phyloP scores from a whole-genome alignment of 495 filamentous ascomycete species.

The Neurospora terricola region DNA sequence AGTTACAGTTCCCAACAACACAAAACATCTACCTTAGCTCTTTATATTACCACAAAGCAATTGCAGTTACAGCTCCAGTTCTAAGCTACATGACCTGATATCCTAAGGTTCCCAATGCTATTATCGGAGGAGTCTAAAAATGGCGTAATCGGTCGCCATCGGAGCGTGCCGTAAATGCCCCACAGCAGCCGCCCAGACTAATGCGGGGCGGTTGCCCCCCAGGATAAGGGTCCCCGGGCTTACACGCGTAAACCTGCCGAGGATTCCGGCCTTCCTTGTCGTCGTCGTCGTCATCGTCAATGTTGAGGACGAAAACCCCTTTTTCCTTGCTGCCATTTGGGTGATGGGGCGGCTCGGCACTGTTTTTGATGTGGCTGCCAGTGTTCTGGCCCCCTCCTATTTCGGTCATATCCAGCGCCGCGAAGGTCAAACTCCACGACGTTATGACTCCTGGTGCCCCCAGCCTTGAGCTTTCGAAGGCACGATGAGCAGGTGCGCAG shows the following conservation, averaged over 20 bases:
- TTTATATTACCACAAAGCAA: background rate
- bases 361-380: background rate
- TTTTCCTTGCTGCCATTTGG: background rate
- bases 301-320: background rate
- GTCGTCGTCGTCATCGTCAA: background rate
- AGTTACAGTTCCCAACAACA: background rate
- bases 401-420: background rate
- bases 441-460: background rate
- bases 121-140: conserved; percentile 2
- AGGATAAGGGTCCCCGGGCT: background rate
- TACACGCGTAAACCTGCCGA: background rate
- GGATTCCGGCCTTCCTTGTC: background rate
- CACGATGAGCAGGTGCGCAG: background rate
- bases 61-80: background rate
- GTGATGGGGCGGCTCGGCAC: background rate
- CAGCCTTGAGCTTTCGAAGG: background rate
- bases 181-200: conserved; percentile 5
- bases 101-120: background rate
- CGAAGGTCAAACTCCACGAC: conserved; percentile 5
- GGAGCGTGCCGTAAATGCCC: conserved; percentile 8
- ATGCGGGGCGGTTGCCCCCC: conserved; percentile 11
- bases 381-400: background rate
- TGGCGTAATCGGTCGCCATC: conserved; percentile 24
- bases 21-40: background rate
- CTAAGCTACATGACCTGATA: background rate